Conservation (phyloP, 2,329 filamentous ascomycete genomes). For the Pyricularia pennisetigena region DNA sequence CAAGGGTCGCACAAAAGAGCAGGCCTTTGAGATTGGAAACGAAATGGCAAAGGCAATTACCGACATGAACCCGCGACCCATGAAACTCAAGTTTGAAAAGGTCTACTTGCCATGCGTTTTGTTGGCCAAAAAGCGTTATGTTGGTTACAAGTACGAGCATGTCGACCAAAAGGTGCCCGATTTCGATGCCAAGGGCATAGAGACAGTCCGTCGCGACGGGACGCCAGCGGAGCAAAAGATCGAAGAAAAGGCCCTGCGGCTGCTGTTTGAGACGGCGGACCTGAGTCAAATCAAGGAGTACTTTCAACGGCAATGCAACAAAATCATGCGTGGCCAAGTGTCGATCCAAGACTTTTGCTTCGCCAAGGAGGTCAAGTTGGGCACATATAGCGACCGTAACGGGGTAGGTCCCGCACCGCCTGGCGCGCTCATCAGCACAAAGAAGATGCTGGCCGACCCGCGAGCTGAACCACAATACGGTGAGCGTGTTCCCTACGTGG, state of each 20-base stretch:
- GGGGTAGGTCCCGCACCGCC: constrained; percentile 59
- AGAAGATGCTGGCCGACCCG: constrained; percentile 77
- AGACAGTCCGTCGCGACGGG: constrained; percentile 90
- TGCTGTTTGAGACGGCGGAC: constrained; percentile 84
- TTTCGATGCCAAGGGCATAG: constrained; percentile 97
- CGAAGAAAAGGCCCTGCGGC: constrained; percentile 80
- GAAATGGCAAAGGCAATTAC: constrained; percentile 87
- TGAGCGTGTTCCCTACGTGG: constrained; percentile 89
- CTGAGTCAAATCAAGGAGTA: constrained; percentile 81
- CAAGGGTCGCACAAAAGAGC: constrained; percentile 73
- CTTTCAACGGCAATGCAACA: constrained; percentile 81
- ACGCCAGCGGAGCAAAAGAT: constrained; percentile 95
- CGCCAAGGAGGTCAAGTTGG: constrained; percentile 81
- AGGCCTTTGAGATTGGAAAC: constrained; percentile 87
- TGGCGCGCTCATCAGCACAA: constrained; percentile 79
- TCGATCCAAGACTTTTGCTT: constrained; percentile 96
- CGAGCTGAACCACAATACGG: constrained; percentile 88
- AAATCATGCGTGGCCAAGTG: constrained; percentile 83
- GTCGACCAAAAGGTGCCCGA: constrained; percentile 67
- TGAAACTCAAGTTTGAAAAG: constrained; percentile 98
- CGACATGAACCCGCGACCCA: constrained; percentile 76
- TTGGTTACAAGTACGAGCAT: constrained; percentile 92
- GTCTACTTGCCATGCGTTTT: constrained; percentile 94
- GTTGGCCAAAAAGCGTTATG: constrained; percentile 94
- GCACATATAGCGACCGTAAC: constrained; percentile 70